Base-by-base conservation (phyloP, 257 asterid species). In the Plectranthus barbatus region DNA sequence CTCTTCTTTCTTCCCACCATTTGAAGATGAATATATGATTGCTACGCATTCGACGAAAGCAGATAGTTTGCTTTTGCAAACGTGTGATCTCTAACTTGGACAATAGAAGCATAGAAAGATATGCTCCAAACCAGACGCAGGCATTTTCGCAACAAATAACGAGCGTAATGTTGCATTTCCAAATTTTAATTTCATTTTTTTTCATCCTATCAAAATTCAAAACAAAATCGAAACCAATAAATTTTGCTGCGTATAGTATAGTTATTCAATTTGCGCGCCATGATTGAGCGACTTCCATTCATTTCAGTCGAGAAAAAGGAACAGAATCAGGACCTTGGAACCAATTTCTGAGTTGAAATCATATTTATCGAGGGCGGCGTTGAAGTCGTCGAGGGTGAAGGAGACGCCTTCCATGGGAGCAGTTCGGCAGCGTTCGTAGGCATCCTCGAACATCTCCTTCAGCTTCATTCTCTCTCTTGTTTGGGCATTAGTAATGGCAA, bases 321-420 rank as follows among this genome's bases (percentile, higher is more conserved):
- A 19, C 0, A 9, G 18, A 41, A 8, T 39, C 14, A 48, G 36
- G 26, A 87, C 99, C 97, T 77, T 84, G 71, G 87, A 76, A 10
- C 99, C 99, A 66, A 93, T 71, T 77, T 93, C 99, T 0, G 89
- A 90, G 56, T 81, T 82, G 82, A 77, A 87, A 73, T 87, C 99
- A 56, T 90, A 87, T 76, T 90, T 87, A 3, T 87, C 94, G 40
- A 90, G 68, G 45, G 95, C 86, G 13, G 69, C 39, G 13, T 84
- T 85, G 67, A 93, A 90, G 66, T 90, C 95, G 0, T 90, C 97
- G 31, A 80, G 9, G 52, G 88, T 85, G 80, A 93, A 93, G 48
- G 97, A 36, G n/a, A 90, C 95, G 13, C 94, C 95, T 60, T 87
- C 95, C 86, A 81, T 72, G 29, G 99, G 99, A 45, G 74, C 55